phyloP scores from a whole-genome alignment of 2,329 filamentous ascomycete species.

The Aphanocladium album region DNA sequence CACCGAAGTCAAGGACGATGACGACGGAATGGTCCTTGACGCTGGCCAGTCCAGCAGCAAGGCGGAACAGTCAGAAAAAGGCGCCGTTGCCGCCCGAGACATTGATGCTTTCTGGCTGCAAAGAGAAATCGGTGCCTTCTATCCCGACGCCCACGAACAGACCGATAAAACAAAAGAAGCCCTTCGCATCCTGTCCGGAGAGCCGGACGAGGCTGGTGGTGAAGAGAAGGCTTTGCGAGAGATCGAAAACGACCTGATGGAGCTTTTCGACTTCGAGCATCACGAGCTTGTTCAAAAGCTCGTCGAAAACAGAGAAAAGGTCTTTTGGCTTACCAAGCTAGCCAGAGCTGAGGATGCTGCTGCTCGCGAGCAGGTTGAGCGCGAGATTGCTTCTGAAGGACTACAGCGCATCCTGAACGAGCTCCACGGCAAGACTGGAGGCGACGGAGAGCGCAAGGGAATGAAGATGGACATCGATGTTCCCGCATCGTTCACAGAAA shows the following conservation, averaged over 20 bases:
- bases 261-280: slow-evolving; percentile 95
- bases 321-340: slow-evolving; percentile 91
- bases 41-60: slow-evolving; percentile 47
- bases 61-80: slow-evolving; percentile 48
- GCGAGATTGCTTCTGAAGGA: slow-evolving; percentile 86
- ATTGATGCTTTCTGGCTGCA: slow-evolving; percentile 98
- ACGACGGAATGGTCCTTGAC: slow-evolving; percentile 84
- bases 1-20: slow-evolving; percentile 53
- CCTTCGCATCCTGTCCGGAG: slow-evolving; percentile 74
- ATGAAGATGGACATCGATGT: slow-evolving; percentile 95
- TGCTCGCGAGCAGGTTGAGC: slow-evolving; percentile 71
- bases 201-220: slow-evolving; percentile 63
- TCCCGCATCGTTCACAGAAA: slow-evolving; percentile 52
- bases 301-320: slow-evolving; percentile 85
- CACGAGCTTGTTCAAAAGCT: slow-evolving; percentile 88
- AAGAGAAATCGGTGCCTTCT: slow-evolving; percentile 81
- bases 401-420: slow-evolving; percentile 84
- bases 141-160: slow-evolving; percentile 86
- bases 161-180: slow-evolving; percentile 88
- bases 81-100: slow-evolving; percentile 72
- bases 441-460: slow-evolving; percentile 52
- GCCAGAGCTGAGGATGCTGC: slow-evolving; percentile 76
- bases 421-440: slow-evolving; percentile 65
- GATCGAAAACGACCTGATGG: slow-evolving; percentile 97
- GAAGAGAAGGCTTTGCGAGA: slow-evolving; percentile 84